These are phyloP conservation scores for Houttuynia cordata DNA, from an alignment of 164 flowering plant species.

Conservation along the genomic window DNA sequence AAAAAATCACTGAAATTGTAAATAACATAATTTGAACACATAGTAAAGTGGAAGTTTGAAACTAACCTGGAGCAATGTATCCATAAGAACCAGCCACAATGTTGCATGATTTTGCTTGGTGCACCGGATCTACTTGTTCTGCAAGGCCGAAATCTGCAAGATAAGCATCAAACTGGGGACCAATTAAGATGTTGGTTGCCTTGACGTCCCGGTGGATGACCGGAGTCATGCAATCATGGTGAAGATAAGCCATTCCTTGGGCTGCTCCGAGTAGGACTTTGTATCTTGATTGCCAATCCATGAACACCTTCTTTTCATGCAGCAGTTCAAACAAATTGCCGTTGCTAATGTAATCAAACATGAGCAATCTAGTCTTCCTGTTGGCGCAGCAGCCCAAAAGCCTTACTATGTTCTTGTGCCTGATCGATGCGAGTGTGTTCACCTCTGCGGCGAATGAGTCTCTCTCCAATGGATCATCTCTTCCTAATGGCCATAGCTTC, in stretches of 20 bases:
- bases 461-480: conserved; percentile 5
- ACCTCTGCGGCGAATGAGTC: conserved; percentile 52
- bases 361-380: conserved; percentile 32
- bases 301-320: conserved; percentile 29
- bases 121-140: conserved; percentile 28
- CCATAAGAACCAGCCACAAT: conserved; percentile 58
- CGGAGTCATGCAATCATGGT: conserved; percentile 59
- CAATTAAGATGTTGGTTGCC: conserved; percentile 48
- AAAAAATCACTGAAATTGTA: neutral
- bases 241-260: conserved; percentile 53
- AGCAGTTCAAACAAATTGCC: conserved; percentile 44
- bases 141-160: conserved; percentile 67
- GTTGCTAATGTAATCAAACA: conserved; percentile 51
- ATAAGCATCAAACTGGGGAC: conserved; percentile 40
- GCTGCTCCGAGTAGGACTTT: conserved; percentile 48
- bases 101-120: conserved; percentile 19
- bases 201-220: conserved; percentile 56
- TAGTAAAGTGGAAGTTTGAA: too few species aligned
- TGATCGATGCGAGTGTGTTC: conserved; percentile 39
- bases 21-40: too few species aligned
- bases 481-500: conserved; percentile 38
- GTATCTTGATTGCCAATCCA: conserved; percentile 55
- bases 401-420: conserved; percentile 58
- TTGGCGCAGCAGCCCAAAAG: conserved; percentile 45
- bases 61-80: conserved; percentile 64